A percentile compares a stretch with the other conserved stretches of the same genome.
These are phyloP conservation scores for Sicyos baderoa DNA, from an alignment of 306 rosid genomes.

Conservation along the genomic window DNA sequence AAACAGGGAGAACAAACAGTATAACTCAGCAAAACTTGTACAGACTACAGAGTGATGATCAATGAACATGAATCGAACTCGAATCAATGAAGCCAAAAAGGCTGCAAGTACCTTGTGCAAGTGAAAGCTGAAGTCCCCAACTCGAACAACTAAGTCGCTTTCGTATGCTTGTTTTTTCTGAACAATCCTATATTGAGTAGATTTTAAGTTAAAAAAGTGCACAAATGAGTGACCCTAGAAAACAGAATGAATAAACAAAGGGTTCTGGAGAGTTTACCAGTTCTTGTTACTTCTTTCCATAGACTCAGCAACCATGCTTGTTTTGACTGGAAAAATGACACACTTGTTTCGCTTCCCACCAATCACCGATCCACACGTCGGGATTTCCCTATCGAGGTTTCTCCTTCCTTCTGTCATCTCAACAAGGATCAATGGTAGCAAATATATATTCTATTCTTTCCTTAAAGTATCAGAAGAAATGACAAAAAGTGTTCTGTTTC, in stretches of 20 bases:
- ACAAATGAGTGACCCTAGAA: not conserved
- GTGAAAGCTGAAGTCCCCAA: constrained; percentile 62
- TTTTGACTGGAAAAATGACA: constrained; percentile 32
- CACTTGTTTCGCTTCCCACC: constrained; percentile 31
- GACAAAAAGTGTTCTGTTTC: constrained; percentile 14
- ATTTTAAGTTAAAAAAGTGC: not conserved
- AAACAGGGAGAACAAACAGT: not conserved
- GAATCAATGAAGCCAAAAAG: not conserved
- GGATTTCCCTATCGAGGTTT: constrained; percentile 26
- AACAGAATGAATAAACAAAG: too few relatives aligned
- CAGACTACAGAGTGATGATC: not conserved
- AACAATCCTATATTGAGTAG: constrained; percentile 47
- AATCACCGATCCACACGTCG: constrained; percentile 18
- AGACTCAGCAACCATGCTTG: constrained; percentile 41
- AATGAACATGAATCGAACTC: not conserved
- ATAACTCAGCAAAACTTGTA: too few relatives aligned
- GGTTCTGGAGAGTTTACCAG: constrained; percentile 34
- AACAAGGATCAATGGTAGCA: constrained; percentile 25
- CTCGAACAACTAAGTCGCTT: constrained; percentile 48
- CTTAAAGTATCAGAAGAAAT: constrained; percentile 8
- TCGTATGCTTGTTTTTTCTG: constrained; percentile 32
- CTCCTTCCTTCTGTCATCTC: constrained; percentile 27
- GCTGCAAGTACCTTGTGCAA: constrained; percentile 61
- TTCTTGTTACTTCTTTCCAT: constrained; percentile 44
- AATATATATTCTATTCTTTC: constrained; percentile 21